Evolutionary conservation across 768 basidiomycete genomes (phyloP).

Genomic region (Scleroderma citrinum): DNA sequence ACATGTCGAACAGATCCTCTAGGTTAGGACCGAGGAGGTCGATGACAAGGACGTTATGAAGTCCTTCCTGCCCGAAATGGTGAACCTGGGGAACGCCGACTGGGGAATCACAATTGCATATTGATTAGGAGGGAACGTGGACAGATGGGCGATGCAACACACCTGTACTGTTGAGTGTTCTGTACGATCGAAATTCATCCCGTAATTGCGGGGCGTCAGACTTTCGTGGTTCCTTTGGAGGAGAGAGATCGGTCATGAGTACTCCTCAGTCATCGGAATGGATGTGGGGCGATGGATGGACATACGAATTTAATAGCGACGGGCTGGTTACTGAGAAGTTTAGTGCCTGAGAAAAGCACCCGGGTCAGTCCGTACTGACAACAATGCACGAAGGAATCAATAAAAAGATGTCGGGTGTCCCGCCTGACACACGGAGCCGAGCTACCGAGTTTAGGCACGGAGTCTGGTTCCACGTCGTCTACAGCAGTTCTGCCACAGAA

Average conservation of each 20-base stretch:
- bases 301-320: slow-evolving; percentile 97
- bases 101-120: slow-evolving; percentile 27
- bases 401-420: neutral
- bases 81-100: slow-evolving; percentile 97
- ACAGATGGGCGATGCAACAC: slow-evolving; percentile 29
- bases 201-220: slow-evolving; percentile 96
- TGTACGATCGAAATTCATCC: slow-evolving; percentile 96
- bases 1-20: slow-evolving; percentile 99
- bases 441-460: too few relatives aligned
- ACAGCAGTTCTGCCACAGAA: too few relatives aligned
- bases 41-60: slow-evolving; percentile 93
- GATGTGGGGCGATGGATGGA: slow-evolving; percentile 11
- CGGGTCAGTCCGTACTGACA: slow-evolving; percentile 9
- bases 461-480: too few relatives aligned
- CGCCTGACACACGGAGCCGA: too few relatives aligned
- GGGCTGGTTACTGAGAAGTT: slow-evolving; percentile 77
- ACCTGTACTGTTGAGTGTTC: slow-evolving; percentile 90
- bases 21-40: slow-evolving; percentile 96
- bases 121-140: slow-evolving; percentile 6
- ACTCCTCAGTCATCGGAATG: slow-evolving; percentile 3
- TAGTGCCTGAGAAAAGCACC: slow-evolving; percentile 53
- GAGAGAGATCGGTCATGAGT: slow-evolving; percentile 10
- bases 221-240: slow-evolving; percentile 82
- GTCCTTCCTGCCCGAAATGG: slow-evolving; percentile 97
- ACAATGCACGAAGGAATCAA: slow-evolving; percentile 1